Evolutionary conservation across 2,329 filamentous ascomycete species (phyloP), one percentile per base, ranked within the genome.

Genomic region (Claviceps lovelessii): DNA sequence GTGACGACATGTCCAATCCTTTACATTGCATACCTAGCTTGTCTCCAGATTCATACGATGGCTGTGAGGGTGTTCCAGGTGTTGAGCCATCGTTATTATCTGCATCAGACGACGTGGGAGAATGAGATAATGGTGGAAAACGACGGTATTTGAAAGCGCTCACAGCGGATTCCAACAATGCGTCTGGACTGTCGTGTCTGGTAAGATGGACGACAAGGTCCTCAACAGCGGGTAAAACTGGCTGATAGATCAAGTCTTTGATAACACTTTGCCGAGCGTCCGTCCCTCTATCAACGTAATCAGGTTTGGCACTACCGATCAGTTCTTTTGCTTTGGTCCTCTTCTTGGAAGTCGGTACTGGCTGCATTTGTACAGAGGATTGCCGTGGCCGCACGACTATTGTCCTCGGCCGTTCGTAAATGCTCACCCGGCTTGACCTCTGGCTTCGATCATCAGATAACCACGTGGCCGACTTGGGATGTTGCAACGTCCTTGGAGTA

Each of bases 121-220:
- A 64, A 39, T 58, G 54, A 10, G 61, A 57, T 9, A 63, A 35
- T 9, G 65, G 53, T 1, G 67, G 65, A 52, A 65, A 65, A 19
- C 58, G 60, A 1, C 64, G 63, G 15, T 58, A 52, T 54, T 59
- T 64, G 54, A 80, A 77, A 1, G 73, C 71, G 33, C 68, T 65
- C 37, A 82, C 67, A 17, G 76, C 70, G 1, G 69, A 69, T 28
- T 76, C 72, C 1, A 83, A 64, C 0, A 75, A 61, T 2, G 63
- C 56, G 56, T 78, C 71, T 0, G 64, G 62, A 1, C 66, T 63
- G 2, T 73, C 72, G 9, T 73, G 70, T 15, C 72, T 75, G 54
- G 84, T 8, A 9, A 50, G 73, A 49, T 78, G 70, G 29, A 85
- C 69, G 2, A 83, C 71, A 1, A 83, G 62, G 57, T 84, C 77